Conservation (phyloP, 2,329 filamentous ascomycete genomes). For the Xylariomycetidae sp. region DNA sequence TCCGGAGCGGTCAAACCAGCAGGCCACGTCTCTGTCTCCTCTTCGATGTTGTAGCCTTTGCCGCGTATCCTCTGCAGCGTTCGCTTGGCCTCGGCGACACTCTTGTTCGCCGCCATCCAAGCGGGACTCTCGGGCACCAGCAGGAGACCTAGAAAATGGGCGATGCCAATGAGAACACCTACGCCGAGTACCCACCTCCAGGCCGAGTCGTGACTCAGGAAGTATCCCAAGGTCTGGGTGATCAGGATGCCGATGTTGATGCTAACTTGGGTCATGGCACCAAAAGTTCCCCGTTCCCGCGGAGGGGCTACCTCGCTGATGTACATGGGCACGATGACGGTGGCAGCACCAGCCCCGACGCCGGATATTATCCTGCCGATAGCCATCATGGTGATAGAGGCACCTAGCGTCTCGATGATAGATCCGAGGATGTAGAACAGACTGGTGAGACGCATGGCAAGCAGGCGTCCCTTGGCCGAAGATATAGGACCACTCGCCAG, state of each 20-base stretch:
- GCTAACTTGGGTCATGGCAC: conserved; percentile 82
- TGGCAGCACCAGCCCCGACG: conserved; percentile 78
- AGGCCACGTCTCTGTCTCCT: conserved; percentile 64
- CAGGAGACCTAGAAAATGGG: conserved; percentile 67
- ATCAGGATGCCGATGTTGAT: conserved; percentile 87
- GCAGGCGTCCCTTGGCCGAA: conserved; percentile 68
- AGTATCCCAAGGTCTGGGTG: conserved; percentile 81
- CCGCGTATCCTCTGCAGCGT: conserved; percentile 75
- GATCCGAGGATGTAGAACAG: conserved; percentile 74
- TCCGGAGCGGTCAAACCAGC: conserved; percentile 43
- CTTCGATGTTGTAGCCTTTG: conserved; percentile 59
- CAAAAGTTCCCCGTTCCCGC: conserved; percentile 71
- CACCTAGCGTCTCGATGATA: conserved; percentile 66
- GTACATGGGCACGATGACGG: conserved; percentile 91
- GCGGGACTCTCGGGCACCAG: conserved; percentile 82
- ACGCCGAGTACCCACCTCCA: conserved; percentile 82
- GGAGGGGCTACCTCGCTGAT: conserved; percentile 86
- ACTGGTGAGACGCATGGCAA: conserved; percentile 73
- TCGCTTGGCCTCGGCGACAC: conserved; percentile 55
- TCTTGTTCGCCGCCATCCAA: conserved; percentile 72
- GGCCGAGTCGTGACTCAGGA: conserved; percentile 70
- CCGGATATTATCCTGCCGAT: conserved; percentile 77
- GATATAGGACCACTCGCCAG: conserved; percentile 75
- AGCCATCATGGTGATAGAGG: conserved; percentile 62
- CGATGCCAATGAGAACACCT: conserved; percentile 62